A percentile compares a stretch with the other conserved stretches of the same genome.
phyloP scores from a whole-genome alignment of 768 basidiomycete species.

The Brasilioporus rufonigricans region DNA sequence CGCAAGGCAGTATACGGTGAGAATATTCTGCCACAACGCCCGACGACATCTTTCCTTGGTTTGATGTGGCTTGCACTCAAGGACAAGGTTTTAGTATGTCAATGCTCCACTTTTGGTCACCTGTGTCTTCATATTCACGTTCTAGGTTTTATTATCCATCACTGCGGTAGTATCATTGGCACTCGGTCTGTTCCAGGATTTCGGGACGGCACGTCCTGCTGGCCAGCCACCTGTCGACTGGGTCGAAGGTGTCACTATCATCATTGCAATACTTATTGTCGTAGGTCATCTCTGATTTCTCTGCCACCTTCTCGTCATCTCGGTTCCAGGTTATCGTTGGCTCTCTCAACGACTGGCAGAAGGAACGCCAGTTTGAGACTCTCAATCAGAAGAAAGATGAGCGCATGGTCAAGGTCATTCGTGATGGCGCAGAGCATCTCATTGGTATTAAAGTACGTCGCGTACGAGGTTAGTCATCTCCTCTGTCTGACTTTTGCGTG shows the following conservation, averaged over 20 bases:
- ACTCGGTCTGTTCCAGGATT: slow-evolving; percentile 91
- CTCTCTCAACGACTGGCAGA: slow-evolving; percentile 97
- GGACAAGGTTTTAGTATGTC: slow-evolving; percentile 83
- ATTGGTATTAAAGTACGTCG: slow-evolving; percentile 76
- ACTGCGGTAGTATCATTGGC: slow-evolving; percentile 93
- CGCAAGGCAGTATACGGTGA: slow-evolving; percentile 69
- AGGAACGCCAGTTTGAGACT: slow-evolving; percentile 91
- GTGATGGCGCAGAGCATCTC: slow-evolving; percentile 64
- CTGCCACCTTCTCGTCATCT: not conserved
- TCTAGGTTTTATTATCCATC: slow-evolving; percentile 81
- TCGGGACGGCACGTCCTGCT: slow-evolving; percentile 62
- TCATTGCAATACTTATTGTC: slow-evolving; percentile 73
- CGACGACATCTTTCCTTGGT: slow-evolving; percentile 63
- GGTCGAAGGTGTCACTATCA: slow-evolving; percentile 91
- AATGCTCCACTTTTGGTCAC: not conserved
- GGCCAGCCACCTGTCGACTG: slow-evolving; percentile 84
- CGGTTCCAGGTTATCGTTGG: slow-evolving; percentile 76
- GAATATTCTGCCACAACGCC: slow-evolving; percentile 71
- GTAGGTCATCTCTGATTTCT: slow-evolving; percentile 39
- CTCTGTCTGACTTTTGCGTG: slow-evolving; percentile 16
- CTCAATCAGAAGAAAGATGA: slow-evolving; percentile 97
- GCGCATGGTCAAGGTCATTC: slow-evolving; percentile 81
- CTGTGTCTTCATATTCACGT: slow-evolving; percentile 7
- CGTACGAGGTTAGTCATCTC: not conserved
- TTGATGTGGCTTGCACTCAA: slow-evolving; percentile 87